Conservation (phyloP, 2,329 filamentous ascomycete genomes). For the Falciphora oryzae region DNA sequence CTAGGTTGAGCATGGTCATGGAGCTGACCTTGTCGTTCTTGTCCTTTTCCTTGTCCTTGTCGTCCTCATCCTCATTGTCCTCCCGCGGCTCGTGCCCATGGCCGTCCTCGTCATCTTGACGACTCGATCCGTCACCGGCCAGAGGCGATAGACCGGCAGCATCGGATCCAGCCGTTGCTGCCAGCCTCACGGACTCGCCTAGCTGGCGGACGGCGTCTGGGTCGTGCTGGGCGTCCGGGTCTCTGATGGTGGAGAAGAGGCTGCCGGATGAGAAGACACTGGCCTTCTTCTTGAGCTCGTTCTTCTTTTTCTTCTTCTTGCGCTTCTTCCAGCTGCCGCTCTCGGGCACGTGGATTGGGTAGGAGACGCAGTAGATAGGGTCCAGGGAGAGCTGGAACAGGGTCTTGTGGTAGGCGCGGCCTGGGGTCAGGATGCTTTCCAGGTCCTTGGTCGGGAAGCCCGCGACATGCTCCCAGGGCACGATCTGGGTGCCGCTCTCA, state of each 20-base stretch:
- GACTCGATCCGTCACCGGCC: slow-evolving; percentile 19
- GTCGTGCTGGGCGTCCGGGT: slow-evolving; percentile 23
- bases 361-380: slow-evolving; percentile 72
- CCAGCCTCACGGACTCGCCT: slow-evolving; percentile 9
- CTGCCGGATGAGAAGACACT: slow-evolving; percentile 2
- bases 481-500: slow-evolving; percentile 50
- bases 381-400: slow-evolving; percentile 79
- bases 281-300: slow-evolving; percentile 23
- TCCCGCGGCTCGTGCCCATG: slow-evolving; percentile 22
- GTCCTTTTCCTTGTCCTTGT: slow-evolving; percentile 35
- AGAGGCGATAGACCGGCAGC: neutral
- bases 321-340: slow-evolving; percentile 72
- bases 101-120: slow-evolving; percentile 22
- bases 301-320: slow-evolving; percentile 38
- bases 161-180: neutral
- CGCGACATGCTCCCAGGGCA: slow-evolving; percentile 67
- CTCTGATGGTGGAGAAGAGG: neutral
- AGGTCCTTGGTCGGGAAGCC: slow-evolving; percentile 72
- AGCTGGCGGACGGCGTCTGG: slow-evolving; percentile 17
- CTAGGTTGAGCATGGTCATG: slow-evolving; percentile 97
- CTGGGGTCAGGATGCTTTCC: slow-evolving; percentile 73
- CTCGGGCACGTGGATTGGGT: slow-evolving; percentile 75
- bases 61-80: slow-evolving; percentile 19
- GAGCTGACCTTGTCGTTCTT: slow-evolving; percentile 57
- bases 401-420: slow-evolving; percentile 70